Conservation (phyloP, 139 green algal species). For the Parachlorella kessleri region DNA sequence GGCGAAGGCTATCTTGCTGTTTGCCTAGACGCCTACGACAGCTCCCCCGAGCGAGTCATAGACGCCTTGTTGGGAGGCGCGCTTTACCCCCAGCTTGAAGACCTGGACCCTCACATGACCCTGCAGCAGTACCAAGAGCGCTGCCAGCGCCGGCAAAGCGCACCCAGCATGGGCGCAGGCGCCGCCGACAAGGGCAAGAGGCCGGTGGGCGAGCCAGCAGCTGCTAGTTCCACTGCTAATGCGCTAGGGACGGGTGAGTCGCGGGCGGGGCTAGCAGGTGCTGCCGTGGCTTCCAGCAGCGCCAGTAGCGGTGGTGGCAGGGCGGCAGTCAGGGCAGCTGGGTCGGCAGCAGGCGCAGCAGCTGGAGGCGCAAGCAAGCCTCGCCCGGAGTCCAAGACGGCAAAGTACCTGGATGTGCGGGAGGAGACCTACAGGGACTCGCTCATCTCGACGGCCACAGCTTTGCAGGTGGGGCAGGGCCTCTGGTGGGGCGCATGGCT, state of each 20-base stretch:
- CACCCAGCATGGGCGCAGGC: neutral
- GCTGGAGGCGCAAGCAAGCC: neutral
- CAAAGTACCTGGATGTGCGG: slow-evolving; percentile 31
- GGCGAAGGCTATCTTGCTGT: slow-evolving; percentile 73
- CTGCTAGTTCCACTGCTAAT: no score
- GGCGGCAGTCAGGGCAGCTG: no score
- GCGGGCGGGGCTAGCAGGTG: neutral
- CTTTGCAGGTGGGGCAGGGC: slow-evolving; percentile 31
- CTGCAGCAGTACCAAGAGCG: neutral
- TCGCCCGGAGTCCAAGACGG: slow-evolving; percentile 21
- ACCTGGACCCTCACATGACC: slow-evolving; percentile 53
- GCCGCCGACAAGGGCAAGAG: neutral
- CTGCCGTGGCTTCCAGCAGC: neutral
- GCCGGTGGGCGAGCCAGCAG: neutral
- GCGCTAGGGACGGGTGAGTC: neutral
- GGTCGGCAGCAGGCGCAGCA: neutral
- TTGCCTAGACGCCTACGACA: slow-evolving; percentile 52
- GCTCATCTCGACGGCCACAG: slow-evolving; percentile 17
- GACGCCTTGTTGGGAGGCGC: slow-evolving; percentile 71
- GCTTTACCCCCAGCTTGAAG: slow-evolving; percentile 45
- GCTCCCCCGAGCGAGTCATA: slow-evolving; percentile 65
- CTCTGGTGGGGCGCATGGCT: no score
- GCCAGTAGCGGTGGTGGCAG: neutral
- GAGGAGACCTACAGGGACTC: slow-evolving; percentile 29
- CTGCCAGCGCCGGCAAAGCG: neutral